Evolutionary conservation across 2,329 filamentous ascomycete species (phyloP).

Genomic region (Colletotrichum neosansevieriae): DNA sequence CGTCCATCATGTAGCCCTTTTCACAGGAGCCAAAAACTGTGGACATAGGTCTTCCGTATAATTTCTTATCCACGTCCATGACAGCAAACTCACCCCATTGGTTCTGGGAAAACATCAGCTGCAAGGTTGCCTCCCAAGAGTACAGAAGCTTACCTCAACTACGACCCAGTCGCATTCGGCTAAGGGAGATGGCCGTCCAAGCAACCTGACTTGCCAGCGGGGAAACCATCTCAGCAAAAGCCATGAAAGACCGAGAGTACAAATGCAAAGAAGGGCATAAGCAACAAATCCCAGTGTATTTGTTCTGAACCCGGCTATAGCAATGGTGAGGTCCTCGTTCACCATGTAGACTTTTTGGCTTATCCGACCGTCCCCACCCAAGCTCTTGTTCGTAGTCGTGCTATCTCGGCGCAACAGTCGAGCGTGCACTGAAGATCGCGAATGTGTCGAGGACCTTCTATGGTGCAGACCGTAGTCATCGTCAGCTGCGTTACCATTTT

Average conservation of each 20-base stretch:
- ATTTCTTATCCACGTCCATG: constrained; percentile 71
- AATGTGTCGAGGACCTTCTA: constrained; percentile 73
- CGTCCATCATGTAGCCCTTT: constrained; percentile 70
- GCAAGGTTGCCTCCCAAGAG: not conserved
- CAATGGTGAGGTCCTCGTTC: constrained; percentile 94
- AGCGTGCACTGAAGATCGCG: constrained; percentile 66
- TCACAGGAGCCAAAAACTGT: constrained; percentile 76
- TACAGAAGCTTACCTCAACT: constrained; percentile 72
- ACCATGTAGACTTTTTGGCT: constrained; percentile 94
- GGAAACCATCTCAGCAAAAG: constrained; percentile 92
- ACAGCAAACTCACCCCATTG: constrained; percentile 94
- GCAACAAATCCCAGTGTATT: constrained; percentile 74
- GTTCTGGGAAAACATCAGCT: constrained; percentile 66
- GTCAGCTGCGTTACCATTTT: constrained; percentile 53
- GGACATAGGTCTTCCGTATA: constrained; percentile 67
- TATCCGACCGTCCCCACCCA: constrained; percentile 70
- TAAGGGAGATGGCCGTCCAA: constrained; percentile 77
- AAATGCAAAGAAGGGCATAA: constrained; percentile 78
- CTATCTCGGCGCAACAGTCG: constrained; percentile 81
- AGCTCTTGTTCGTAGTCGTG: constrained; percentile 74
- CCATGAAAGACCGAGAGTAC: constrained; percentile 83
- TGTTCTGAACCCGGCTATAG: constrained; percentile 90
- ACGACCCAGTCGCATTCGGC: constrained; percentile 90
- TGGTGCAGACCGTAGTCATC: constrained; percentile 65
- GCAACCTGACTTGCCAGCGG: constrained; percentile 82